Conservation (phyloP, 805 yeast genomes). For the Yueomyces sinensis region DNA sequence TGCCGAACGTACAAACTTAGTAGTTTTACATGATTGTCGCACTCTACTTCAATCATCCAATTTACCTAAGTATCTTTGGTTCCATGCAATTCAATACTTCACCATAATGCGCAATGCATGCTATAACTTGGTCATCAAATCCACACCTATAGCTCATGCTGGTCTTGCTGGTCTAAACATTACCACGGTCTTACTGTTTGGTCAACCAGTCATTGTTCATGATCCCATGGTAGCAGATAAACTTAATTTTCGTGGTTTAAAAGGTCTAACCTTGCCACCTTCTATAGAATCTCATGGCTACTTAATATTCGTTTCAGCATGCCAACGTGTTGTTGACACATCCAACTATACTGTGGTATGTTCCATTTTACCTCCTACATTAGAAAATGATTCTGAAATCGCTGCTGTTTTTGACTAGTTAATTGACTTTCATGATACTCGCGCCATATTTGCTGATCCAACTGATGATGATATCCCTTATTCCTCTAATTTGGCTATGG, state of each 20-base stretch:
- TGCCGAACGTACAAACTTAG: conserved; percentile 5
- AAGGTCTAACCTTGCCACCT: conserved; percentile 2
- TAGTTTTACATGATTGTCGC: conserved; percentile 7
- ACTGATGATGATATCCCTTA: too few species aligned
- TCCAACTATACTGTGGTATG: not conserved
- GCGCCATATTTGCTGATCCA: too few species aligned
- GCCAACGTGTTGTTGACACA: conserved; percentile 1
- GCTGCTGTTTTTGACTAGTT: too few species aligned
- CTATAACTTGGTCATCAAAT: not conserved
- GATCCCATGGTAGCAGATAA: not conserved
- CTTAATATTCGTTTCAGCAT: conserved; percentile 1
- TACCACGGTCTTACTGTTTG: conserved; percentile 3
- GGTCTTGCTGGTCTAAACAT: conserved; percentile 3
- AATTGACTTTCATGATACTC: too few species aligned
- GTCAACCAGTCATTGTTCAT: conserved; percentile 5
- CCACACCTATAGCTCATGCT: conserved; percentile 1
- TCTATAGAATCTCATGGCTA: conserved; percentile 3
- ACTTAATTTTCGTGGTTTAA: not conserved
- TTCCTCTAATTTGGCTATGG: too few species aligned
- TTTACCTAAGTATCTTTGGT: conserved; percentile 5
- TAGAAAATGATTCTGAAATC: too few species aligned
- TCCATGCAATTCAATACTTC: conserved; percentile 4
- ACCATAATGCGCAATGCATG: conserved; percentile 3
- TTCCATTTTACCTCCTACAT: too few species aligned
- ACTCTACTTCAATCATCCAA: conserved; percentile 2